phyloP scores from a whole-genome alignment of 2,329 filamentous ascomycete species.

The Leptoxyphium fumago region DNA sequence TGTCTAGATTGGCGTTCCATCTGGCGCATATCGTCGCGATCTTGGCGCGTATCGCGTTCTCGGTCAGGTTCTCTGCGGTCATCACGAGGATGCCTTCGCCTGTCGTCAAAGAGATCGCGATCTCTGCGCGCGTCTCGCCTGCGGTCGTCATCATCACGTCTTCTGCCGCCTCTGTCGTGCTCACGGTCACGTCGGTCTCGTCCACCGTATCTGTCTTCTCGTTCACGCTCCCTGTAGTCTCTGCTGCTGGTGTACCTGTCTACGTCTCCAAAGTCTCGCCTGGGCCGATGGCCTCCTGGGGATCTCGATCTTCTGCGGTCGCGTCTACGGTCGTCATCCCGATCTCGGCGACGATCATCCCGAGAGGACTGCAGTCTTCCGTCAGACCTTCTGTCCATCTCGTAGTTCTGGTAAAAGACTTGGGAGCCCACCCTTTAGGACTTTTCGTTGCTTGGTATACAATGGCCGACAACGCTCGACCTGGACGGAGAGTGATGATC shows the following conservation, averaged over 20 bases:
- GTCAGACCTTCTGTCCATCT: conserved; percentile 19
- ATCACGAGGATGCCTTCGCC: conserved; percentile 15
- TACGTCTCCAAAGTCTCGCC: conserved; percentile 59
- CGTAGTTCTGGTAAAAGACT: neutral
- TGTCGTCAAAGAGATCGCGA: conserved; percentile 32
- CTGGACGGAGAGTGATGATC: no score
- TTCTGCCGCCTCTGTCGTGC: conserved; percentile 49
- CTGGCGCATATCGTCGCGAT: conserved; percentile 22
- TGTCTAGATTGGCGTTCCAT: conserved; percentile 31
- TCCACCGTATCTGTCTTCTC: conserved; percentile 65
- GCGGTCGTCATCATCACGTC: conserved; percentile 44
- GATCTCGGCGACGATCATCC: conserved; percentile 26
- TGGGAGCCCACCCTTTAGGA: neutral
- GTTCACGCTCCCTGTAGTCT: conserved; percentile 81
- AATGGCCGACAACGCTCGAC: no score
- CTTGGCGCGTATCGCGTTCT: conserved; percentile 9
- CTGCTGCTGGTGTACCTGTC: conserved; percentile 89
- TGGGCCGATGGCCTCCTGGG: conserved; percentile 53
- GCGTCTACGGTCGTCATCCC: conserved; percentile 35
- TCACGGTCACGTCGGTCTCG: conserved; percentile 54
- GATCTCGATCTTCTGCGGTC: conserved; percentile 66
- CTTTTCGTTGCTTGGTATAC: no score
- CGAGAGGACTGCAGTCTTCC: conserved; percentile 29
- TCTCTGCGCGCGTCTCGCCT: conserved; percentile 28
- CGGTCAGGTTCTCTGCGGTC: conserved; percentile 12